Evolutionary conservation across 2,329 filamentous ascomycete genomes (phyloP), one percentile per base, ranked within the genome.

Genomic region (Venturiaceae sp.): DNA sequence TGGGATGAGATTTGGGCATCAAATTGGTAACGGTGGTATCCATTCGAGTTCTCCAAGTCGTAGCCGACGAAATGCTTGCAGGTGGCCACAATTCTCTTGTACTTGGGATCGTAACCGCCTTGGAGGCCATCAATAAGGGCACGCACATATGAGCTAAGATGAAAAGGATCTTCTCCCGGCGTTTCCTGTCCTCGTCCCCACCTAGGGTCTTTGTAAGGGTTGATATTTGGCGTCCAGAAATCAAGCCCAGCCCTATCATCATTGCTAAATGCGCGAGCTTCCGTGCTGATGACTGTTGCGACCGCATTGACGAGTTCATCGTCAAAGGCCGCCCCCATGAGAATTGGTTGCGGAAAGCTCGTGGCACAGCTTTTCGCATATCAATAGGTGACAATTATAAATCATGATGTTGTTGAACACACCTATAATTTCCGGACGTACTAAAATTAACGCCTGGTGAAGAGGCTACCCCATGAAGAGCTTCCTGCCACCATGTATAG

Each of bases 181-280:
- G 82, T 84, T 64, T 85, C 69, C 61, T 79, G 76, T 0, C 83
- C 83, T 8, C 83, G 73, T 1, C 83, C 83, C 83, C 83, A 84
- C 28, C 84, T 72, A 0, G 83, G 83, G 64, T 85, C 83, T 37
- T 78, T 78, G 71, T 81, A 87, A 0, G 81, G 77, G 64, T 86
- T 87, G 67, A 87, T 83, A 64, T 87, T 86, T 0, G 85, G 85
- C 0, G 85, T 84, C 58, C 57, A 58, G 28, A 58, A 55, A 21
- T 58, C 77, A 14, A 83, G 66, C 0, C 80, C 80, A 2, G 77
- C 78, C 13, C 76, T 72, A 3, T 80, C 81, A 7, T 68, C 77
- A 63, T 88, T 88, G 64, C 75, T 83, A 66, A 86, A 88, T 0
- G 85, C 84, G 39, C 85, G 75, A 0, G 82, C 83, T 66, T 88